Evolutionary conservation across 345 rosid species (phyloP).

Genomic region (Acer yangbiense): DNA sequence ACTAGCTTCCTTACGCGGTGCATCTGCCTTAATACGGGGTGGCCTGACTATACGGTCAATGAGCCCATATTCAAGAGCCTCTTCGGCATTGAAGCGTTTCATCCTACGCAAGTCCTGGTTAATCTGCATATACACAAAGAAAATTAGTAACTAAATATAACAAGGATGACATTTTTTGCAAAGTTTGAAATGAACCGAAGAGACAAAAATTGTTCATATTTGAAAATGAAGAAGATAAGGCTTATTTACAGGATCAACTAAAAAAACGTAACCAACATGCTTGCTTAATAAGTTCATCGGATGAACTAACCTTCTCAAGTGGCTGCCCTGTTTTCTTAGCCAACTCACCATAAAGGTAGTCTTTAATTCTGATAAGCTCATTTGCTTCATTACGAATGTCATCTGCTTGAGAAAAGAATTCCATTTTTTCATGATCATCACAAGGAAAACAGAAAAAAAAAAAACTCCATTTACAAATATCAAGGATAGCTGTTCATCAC

Average conservation of each 20-base stretch:
- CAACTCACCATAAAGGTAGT: constrained; percentile 73
- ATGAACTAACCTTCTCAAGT: constrained; percentile 61
- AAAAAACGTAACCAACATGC: neutral
- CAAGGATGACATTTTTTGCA: neutral
- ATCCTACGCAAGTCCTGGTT: constrained; percentile 58
- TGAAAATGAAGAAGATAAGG: neutral
- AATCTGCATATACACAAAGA: constrained; percentile 46
- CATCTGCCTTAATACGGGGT: constrained; percentile 55
- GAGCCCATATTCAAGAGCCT: constrained; percentile 83
- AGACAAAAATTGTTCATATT: neutral
- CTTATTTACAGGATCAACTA: neutral
- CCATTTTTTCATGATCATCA: neutral
- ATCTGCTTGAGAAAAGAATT: constrained; percentile 58
- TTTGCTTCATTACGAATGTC: constrained; percentile 75
- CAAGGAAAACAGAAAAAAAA: neutral
- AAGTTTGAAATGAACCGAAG: neutral
- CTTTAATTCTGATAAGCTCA: constrained; percentile 79
- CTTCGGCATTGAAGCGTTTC: constrained; percentile 68
- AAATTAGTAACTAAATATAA: neutral
- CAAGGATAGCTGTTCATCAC: neutral
- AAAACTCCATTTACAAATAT: neutral
- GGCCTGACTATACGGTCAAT: constrained; percentile 77
- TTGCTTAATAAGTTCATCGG: neutral
- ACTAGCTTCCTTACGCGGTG: constrained; percentile 48
- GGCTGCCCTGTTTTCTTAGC: constrained; percentile 84